phyloP scores from a whole-genome alignment of 2,329 filamentous ascomycete genomes.

The Anthostomella pinea region DNA sequence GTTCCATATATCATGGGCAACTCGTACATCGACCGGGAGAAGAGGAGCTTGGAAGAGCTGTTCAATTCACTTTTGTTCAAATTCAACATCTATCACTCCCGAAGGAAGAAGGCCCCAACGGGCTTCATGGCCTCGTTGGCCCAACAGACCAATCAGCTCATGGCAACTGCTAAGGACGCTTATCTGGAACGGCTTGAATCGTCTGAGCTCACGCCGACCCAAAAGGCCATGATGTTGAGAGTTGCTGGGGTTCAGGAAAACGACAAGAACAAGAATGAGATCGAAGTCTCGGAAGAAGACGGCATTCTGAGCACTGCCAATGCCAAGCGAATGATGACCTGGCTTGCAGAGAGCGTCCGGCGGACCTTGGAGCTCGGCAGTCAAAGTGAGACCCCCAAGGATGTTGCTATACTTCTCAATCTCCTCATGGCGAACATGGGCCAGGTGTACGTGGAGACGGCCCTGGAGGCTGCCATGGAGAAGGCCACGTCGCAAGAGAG shows the following conservation, averaged over 20 bases:
- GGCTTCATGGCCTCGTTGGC: constrained; percentile 91
- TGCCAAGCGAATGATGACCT: constrained; percentile 97
- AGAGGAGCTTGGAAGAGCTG: constrained; percentile 69
- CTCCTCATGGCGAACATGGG: constrained; percentile 85
- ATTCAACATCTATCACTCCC: constrained; percentile 90
- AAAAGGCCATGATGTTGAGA: constrained; percentile 85
- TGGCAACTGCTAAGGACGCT: constrained; percentile 83
- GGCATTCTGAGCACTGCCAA: constrained; percentile 78
- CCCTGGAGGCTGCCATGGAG: constrained; percentile 68
- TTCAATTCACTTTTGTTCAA: constrained; percentile 94
- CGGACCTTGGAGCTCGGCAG: constrained; percentile 87
- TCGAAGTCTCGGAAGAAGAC: constrained; percentile 88
- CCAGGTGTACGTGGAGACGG: constrained; percentile 71
- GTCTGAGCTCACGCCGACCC: constrained; percentile 80
- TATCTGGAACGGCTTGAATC: constrained; percentile 88
- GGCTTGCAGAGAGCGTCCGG: constrained; percentile 93
- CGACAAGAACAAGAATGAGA: constrained; percentile 74
- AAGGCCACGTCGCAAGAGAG: constrained; percentile 73
- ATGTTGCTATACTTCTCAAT: constrained; percentile 80
- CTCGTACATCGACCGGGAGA: constrained; percentile 68
- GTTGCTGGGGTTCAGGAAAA: constrained; percentile 82
- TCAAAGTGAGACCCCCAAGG: constrained; percentile 85
- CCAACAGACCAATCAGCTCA: constrained; percentile 83
- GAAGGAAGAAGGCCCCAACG: constrained; percentile 81
- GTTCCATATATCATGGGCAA: constrained; percentile 67